Evolutionary conservation across 1,284 basidiomycete species (phyloP).

Genomic region (Trichosporon faecale): DNA sequence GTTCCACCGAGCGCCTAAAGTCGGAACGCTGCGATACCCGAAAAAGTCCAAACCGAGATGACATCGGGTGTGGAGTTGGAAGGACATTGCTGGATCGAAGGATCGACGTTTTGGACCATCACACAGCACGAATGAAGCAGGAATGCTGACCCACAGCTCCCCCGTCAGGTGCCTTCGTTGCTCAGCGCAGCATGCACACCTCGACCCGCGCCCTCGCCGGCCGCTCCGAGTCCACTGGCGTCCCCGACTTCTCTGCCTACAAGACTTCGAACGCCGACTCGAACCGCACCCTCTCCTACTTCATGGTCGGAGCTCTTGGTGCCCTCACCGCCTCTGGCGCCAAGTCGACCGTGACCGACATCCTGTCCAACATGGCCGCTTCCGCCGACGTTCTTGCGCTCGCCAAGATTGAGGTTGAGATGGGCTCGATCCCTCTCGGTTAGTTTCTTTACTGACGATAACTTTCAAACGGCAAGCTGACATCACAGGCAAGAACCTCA

Average conservation of each 20-base stretch:
- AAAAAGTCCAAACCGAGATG: not conserved
- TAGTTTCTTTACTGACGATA: constrained; percentile 55
- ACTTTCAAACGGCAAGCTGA: no score
- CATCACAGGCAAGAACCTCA: constrained; percentile 57
- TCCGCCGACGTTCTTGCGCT: constrained; percentile 97
- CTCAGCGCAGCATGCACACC: constrained; percentile 59
- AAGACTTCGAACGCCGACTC: constrained; percentile 64
- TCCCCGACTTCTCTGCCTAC: constrained; percentile 87
- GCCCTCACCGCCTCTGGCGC: constrained; percentile 90
- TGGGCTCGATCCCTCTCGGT: constrained; percentile 89
- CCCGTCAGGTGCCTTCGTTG: constrained; percentile 58
- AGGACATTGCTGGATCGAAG: not conserved
- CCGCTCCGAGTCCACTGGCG: constrained; percentile 58
- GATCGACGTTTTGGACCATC: constrained; percentile 2
- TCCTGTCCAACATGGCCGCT: constrained; percentile 92
- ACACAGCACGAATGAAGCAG: not conserved
- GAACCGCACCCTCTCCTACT: constrained; percentile 88
- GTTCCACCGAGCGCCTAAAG: not conserved
- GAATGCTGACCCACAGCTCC: constrained; percentile 35
- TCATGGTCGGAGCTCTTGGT: constrained; percentile 95
- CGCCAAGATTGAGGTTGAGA: constrained; percentile 96
- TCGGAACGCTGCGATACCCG: constrained; percentile 5
- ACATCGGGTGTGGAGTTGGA: not conserved
- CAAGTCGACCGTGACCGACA: constrained; percentile 90
- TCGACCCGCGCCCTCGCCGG: constrained; percentile 53